Evolutionary conservation across 2,329 filamentous ascomycete species (phyloP).

Genomic region (Pseudocercospora macadamiae): DNA sequence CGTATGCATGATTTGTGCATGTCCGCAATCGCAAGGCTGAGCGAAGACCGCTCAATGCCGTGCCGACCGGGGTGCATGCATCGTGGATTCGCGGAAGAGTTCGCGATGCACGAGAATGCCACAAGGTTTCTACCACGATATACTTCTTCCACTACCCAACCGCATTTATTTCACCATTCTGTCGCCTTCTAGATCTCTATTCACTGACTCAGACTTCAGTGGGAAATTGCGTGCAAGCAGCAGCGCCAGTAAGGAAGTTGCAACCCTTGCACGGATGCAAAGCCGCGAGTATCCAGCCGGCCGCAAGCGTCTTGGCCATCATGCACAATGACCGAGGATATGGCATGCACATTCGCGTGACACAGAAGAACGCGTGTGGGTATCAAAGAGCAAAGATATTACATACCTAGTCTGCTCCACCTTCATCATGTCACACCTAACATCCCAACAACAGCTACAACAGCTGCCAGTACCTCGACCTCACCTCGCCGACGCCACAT

Average conservation of each 20-base stretch:
- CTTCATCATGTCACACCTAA: slow-evolving; percentile 1
- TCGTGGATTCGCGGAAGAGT: slow-evolving; percentile 1
- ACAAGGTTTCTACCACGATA: background rate
- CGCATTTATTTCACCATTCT: background rate
- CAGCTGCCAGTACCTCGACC: no score
- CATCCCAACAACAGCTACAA: background rate
- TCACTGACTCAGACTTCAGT: background rate
- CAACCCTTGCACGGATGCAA: background rate
- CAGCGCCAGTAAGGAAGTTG: background rate
- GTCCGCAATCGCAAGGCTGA: slow-evolving; percentile 3
- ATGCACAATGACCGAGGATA: slow-evolving; percentile 5
- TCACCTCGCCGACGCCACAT: no score
- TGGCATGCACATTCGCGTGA: slow-evolving; percentile 2
- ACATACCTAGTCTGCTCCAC: background rate
- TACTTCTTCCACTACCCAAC: background rate
- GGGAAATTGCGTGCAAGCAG: background rate
- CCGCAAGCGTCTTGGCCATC: slow-evolving; percentile 1
- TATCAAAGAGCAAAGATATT: background rate
- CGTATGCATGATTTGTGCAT: background rate
- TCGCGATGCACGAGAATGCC: background rate
- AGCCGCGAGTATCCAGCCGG: background rate
- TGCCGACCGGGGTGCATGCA: background rate
- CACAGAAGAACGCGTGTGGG: slow-evolving; percentile 5
- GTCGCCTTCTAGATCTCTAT: background rate
- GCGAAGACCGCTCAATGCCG: slow-evolving; percentile 4